phyloP scores from a whole-genome alignment of 2,329 filamentous ascomycete species.

The Ophiobolus disseminans region DNA sequence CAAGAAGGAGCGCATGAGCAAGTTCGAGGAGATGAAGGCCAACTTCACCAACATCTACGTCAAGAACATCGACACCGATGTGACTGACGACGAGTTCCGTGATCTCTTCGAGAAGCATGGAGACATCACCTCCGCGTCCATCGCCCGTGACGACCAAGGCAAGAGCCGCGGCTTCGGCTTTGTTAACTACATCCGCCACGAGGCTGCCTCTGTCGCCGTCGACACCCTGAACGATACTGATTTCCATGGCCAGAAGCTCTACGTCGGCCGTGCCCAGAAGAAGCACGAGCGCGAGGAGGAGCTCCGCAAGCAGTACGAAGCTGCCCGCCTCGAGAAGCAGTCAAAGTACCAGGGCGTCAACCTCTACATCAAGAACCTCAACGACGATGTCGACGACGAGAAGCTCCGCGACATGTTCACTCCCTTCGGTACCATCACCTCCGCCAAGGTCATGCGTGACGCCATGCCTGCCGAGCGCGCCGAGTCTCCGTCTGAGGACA shows the following conservation, averaged over 20 bases:
- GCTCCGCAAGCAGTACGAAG: constrained; percentile 98
- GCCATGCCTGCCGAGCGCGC: constrained; percentile 61
- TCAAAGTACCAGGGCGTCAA: constrained; percentile 99
- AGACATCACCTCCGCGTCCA: constrained; percentile 92
- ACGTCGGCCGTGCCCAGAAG: constrained; percentile 98
- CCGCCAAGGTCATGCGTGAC: constrained; percentile 99
- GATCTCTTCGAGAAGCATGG: constrained; percentile 90
- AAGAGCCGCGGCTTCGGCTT: constrained; percentile 97
- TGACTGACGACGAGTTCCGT: constrained; percentile 92
- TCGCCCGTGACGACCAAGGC: constrained; percentile 86
- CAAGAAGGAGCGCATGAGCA: constrained; percentile 99
- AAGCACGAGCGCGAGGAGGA: constrained; percentile 99
- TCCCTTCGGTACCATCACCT: constrained; percentile 93
- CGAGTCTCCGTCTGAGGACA: constrained; percentile 54
- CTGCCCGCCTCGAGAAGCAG: constrained; percentile 95
- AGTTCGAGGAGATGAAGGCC: constrained; percentile 99
- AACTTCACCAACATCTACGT: constrained; percentile 99
- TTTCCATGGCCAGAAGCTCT: constrained; percentile 92
- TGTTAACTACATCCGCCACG: constrained; percentile 93
- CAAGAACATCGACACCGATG: constrained; percentile 91
- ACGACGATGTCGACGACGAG: constrained; percentile 96
- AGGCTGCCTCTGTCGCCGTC: constrained; percentile 83
- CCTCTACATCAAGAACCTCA: constrained; percentile 99
- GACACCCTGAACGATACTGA: constrained; percentile 92
- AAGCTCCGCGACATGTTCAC: constrained; percentile 94